phyloP scores from a whole-genome alignment of 2,329 filamentous ascomycete species.

The Neofusicoccum sp. region DNA sequence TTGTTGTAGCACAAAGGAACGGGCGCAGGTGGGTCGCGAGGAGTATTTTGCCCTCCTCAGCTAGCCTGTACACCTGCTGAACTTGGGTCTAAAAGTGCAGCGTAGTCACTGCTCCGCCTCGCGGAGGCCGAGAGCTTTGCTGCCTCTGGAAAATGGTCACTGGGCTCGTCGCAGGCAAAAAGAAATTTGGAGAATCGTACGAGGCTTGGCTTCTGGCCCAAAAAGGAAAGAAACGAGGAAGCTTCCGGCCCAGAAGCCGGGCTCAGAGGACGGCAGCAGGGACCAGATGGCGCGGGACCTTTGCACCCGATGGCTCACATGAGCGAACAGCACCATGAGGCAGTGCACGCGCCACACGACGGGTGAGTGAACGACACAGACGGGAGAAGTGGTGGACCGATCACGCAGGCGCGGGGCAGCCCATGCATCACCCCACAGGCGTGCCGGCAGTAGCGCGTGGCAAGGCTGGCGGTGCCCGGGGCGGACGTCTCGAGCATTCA shows the following conservation, averaged over 20 bases:
- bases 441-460: background rate
- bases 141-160: background rate
- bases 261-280: background rate
- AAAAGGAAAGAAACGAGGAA: background rate
- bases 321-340: slow-evolving; percentile 12
- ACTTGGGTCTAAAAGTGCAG: too few relatives aligned
- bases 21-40: too few relatives aligned
- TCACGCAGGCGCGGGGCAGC: background rate
- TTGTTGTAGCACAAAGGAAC: too few relatives aligned
- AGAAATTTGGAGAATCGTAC: background rate
- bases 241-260: background rate
- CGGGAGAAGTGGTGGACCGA: too few relatives aligned
- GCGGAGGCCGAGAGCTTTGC: background rate
- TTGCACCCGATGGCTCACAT: background rate
- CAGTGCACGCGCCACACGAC: slow-evolving; percentile 8
- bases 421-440: background rate
- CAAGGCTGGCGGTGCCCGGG: too few relatives aligned
- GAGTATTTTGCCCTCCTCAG: too few relatives aligned
- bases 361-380: background rate
- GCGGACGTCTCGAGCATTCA: background rate
- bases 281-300: background rate
- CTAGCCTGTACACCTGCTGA: too few relatives aligned
- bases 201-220: background rate
- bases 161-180: background rate
- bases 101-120: too few relatives aligned